A percentile compares a stretch with the other conserved stretches of the same genome.
These are phyloP conservation scores for Cajanus cajan DNA, from an alignment of 306 rosid species.

Conservation along the genomic window DNA sequence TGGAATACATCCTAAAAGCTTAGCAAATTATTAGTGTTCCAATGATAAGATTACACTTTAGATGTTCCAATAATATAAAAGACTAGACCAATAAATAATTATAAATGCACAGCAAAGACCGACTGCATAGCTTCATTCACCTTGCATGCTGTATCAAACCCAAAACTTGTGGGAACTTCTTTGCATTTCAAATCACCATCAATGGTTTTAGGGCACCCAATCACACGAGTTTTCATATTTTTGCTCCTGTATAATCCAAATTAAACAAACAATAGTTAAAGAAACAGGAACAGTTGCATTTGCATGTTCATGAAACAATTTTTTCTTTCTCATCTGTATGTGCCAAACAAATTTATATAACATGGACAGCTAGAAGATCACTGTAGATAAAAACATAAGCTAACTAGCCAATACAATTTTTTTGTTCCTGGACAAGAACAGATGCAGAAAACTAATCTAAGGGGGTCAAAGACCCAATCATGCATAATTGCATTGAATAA, in stretches of 20 bases:
- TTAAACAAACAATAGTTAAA: conserved; percentile 18
- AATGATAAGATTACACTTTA: conserved; percentile 4
- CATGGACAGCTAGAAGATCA: neutral
- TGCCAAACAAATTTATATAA: neutral
- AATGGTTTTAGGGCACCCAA: conserved; percentile 98
- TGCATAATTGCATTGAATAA: neutral
- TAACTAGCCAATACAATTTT: conserved; percentile 26
- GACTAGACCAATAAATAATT: conserved; percentile 2
- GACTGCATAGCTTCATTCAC: conserved; percentile 42
- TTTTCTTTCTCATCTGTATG: neutral
- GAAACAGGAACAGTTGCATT: neutral
- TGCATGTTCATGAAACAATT: neutral
- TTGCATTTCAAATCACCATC: conserved; percentile 97
- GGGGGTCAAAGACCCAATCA: neutral
- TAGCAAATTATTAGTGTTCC: neutral
- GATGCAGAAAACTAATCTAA: neutral
- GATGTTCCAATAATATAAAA: neutral
- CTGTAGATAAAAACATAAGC: neutral
- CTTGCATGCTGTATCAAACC: conserved; percentile 99
- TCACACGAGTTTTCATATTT: conserved; percentile 72
- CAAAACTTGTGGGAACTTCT: conserved; percentile 98
- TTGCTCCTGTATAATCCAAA: conserved; percentile 54
- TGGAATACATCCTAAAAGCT: neutral
- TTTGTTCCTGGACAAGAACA: neutral
- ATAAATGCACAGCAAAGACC: neutral